These are phyloP conservation scores for Suillus hirtellus DNA, from an alignment of 768 basidiomycete genomes.

Conservation along the genomic window DNA sequence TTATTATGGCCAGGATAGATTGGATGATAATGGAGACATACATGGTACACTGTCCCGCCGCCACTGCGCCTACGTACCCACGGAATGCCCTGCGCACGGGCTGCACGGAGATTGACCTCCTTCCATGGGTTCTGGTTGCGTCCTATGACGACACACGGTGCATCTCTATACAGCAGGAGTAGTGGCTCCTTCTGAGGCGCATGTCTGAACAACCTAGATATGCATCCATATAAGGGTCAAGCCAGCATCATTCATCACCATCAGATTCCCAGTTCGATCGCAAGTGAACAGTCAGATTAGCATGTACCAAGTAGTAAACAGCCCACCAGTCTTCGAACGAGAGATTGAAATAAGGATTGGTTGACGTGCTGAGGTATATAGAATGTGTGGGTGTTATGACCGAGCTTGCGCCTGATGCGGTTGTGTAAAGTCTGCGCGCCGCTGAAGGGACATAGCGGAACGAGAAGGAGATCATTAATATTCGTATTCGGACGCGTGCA, in stretches of 20 bases:
- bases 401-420: slow-evolving; percentile 18
- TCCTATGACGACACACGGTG: slow-evolving; percentile 89
- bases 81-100: slow-evolving; percentile 57
- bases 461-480: slow-evolving; percentile 28
- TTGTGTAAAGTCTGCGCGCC: slow-evolving; percentile 14
- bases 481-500: slow-evolving; percentile 10
- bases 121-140: slow-evolving; percentile 99
- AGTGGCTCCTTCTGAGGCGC: slow-evolving; percentile 66
- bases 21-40: slow-evolving; percentile 39
- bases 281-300: neutral
- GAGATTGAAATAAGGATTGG: slow-evolving; percentile 87
- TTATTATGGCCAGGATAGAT: neutral
- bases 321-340: slow-evolving; percentile 85
- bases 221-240: slow-evolving; percentile 30
- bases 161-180: slow-evolving; percentile 84
- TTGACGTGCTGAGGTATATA: slow-evolving; percentile 74
- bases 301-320: slow-evolving; percentile 20
- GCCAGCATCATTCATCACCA: slow-evolving; percentile 23
- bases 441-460: slow-evolving; percentile 26
- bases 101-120: slow-evolving; percentile 76
- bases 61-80: slow-evolving; percentile 87
- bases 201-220: slow-evolving; percentile 75
- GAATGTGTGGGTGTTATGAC: slow-evolving; percentile 42
- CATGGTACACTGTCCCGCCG: slow-evolving; percentile 96
- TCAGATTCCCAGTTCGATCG: neutral